phyloP scores from a whole-genome alignment of 805 yeast genomes.

The Maudiozyma barnettii region DNA sequence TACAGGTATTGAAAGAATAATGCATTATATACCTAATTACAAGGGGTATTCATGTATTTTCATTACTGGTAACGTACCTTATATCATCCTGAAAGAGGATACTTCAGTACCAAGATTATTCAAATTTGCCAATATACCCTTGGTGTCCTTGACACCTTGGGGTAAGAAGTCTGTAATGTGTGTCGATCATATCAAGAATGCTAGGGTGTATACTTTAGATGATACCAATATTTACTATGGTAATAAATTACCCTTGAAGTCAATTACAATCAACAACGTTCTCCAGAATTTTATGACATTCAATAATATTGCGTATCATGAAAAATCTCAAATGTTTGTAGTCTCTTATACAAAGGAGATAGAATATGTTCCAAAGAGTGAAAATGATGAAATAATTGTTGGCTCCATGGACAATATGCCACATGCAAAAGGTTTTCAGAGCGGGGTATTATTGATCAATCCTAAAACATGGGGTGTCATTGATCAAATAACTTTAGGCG shows the following conservation, averaged over 20 bases:
- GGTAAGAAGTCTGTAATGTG: constrained; percentile 43
- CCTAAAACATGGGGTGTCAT: constrained; percentile 71
- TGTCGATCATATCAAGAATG: constrained; percentile 60
- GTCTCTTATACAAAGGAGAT: constrained; percentile 51
- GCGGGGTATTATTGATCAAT: constrained; percentile 55
- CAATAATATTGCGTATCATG: constrained; percentile 61
- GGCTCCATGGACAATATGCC: constrained; percentile 43
- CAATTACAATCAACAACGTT: constrained; percentile 37
- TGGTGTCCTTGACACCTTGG: constrained; percentile 46
- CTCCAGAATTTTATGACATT: constrained; percentile 36
- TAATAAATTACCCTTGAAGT: constrained; percentile 50
- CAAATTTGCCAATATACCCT: constrained; percentile 54
- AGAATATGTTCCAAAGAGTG: constrained; percentile 60
- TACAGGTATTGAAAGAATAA: constrained; percentile 56
- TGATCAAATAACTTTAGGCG: constrained; percentile 56
- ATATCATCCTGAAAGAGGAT: constrained; percentile 52
- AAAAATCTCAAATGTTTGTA: constrained; percentile 49
- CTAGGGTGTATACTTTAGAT: constrained; percentile 41
- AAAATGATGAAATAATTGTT: constrained; percentile 52
- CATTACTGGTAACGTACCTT: constrained; percentile 68
- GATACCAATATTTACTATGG: constrained; percentile 39
- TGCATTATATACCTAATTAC: constrained; percentile 48
- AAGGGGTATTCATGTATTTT: constrained; percentile 53
- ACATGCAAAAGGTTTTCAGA: constrained; percentile 47
- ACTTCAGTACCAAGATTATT: constrained; percentile 56